Evolutionary conservation across 75 land plant species (phyloP), one percentile per base, ranked within the genome.

Genomic region (Cryptomeria japonica): DNA sequence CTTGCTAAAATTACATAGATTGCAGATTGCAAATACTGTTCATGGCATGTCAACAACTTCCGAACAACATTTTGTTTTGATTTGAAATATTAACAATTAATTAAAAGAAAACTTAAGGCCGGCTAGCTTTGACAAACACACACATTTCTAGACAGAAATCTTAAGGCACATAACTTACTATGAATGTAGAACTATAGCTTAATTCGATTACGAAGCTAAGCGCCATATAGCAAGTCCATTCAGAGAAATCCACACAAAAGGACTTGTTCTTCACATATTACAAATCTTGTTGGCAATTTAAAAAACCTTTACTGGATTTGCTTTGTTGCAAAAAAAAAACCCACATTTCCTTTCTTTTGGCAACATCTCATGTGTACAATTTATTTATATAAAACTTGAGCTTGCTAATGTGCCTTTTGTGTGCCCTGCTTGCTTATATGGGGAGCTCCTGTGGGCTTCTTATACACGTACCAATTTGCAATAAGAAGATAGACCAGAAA

Each of bases 381-480:
- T 34, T 12, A 25, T 34, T 75, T 1, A 75, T 75, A 75, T 6
- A 19, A 0, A 12, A 75, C 70, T 1, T 2, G 6, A 64, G 13
- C 38, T 75, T 75, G 38, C 16, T 75, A 32, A 34, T 32, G 16
- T 75, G 38, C 77, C 77, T 75, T 31, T 9, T 75, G 36, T 75
- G 34, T 75, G 77, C 77, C 13, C 15, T 1, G 14, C 36, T 72
- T 72, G n/a, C 77, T 8, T 32, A 34, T 37, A 1, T 84, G 37
- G 25, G 32, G 12, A 1, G 1, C 3, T 87, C 51, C 86, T 28
- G 16, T 28, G 18, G 88, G 15, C 86, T 68, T 91, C 90, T 95
- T 94, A 89, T 92, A 93, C 14, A 87, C 92, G 80, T 94, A 96
- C 87, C 90, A 87, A 85, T 42, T 86, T 19, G 95, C 88, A 85